Evolutionary conservation across 495 filamentous ascomycete species (phyloP).

Genomic region (Bombardia bombarda): DNA sequence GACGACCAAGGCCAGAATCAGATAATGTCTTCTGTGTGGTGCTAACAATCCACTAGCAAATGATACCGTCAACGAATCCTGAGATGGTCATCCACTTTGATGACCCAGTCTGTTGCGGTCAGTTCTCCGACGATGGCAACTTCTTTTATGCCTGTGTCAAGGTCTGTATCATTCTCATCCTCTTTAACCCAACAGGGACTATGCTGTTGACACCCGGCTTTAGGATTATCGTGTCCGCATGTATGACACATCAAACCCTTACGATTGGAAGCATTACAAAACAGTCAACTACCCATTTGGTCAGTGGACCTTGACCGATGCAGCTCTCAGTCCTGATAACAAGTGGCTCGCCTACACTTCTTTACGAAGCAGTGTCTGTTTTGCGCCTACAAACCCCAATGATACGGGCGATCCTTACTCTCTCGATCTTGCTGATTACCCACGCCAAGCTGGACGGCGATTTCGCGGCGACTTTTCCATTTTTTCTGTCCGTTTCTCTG

Average conservation of each 20-base stretch:
- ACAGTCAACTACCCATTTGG: constrained; percentile 78
- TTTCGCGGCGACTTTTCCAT: constrained; percentile 50
- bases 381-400: constrained; percentile 80
- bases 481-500: constrained; percentile 88
- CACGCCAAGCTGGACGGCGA: constrained; percentile 22
- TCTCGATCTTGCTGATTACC: constrained; percentile 56
- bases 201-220: not conserved
- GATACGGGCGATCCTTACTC: constrained; percentile 67
- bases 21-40: not conserved
- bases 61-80: constrained; percentile 64
- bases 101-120: constrained; percentile 82
- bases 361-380: constrained; percentile 69
- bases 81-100: constrained; percentile 87
- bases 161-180: not conserved
- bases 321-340: constrained; percentile 86
- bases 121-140: constrained; percentile 94
- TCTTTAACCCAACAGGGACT: not conserved
- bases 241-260: constrained; percentile 96
- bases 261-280: constrained; percentile 94
- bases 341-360: constrained; percentile 83
- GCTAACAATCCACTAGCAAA: constrained; percentile 31
- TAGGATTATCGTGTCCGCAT: constrained; percentile 86
- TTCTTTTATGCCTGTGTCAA: constrained; percentile 95
- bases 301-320: constrained; percentile 94
- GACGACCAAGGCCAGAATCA: not conserved